Base-by-base conservation (phyloP, 2,329 filamentous ascomycete species). In the Colletotrichum shisoi region DNA sequence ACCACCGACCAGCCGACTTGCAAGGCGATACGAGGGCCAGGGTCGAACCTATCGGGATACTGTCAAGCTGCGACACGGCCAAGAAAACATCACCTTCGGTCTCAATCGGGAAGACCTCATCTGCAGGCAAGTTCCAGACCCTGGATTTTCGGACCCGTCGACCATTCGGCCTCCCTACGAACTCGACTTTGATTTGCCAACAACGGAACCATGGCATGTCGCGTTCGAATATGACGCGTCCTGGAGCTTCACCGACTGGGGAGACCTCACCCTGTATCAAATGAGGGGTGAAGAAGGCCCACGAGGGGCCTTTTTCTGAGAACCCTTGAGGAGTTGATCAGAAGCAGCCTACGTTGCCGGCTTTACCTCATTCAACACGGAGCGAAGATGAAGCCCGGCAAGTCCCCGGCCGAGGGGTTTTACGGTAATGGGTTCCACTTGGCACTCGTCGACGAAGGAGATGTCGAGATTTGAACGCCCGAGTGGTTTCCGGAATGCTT, bases 291-390 rank as follows among this genome's bases (percentile, higher is more conserved):
- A 62, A 34, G 17, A 48, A 12, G 48, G 40, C 34, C 39, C 58
- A 12, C 27, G 58, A 7, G 48, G 58, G 39, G 49, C 48, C 1
- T 62, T 62, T 62, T 62, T 54, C 12, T 62, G 1, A 54, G 1
- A 37, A 6, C 52, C 0, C 58, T 62, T n/a, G 24, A 37, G 9
- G 1, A 12, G 21, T 27, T 11, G 13, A 54, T 62, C 11, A 1
- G 1, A 0, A 12, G 40, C 1, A 13, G 27, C 51, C 4, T 46
- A 12, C 2, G 2, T 0, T 39, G n/a, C 6, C 0, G 4, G 1
- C 39, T 62, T 1, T 6, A 24, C 42, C 49, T 62, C 0, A 54
- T 54, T 0, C 48, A 62, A 15, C 15, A 54, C 24, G 48, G 58
- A 1, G 39, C 58, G 15, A 62, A 45, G 3, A 11, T 34, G 15